Conservation (phyloP, 2,329 filamentous ascomycete genomes). For the Colletotrichum tropicicola region DNA sequence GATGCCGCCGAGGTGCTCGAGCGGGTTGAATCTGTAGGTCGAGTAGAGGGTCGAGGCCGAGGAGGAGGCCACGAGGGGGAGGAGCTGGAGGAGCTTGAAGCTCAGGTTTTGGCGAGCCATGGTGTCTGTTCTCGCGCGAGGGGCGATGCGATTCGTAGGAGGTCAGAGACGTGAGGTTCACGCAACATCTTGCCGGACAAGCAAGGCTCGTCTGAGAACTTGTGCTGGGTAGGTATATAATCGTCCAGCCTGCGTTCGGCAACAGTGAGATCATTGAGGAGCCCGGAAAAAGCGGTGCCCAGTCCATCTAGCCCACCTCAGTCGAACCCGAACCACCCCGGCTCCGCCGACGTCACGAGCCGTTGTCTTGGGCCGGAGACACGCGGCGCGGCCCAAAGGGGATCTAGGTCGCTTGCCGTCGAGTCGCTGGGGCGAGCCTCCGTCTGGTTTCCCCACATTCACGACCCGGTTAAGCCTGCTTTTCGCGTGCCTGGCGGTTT, state of each 20-base stretch:
- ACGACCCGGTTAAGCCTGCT: not conserved
- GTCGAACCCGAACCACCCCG: not conserved
- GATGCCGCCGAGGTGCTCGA: conserved; percentile 64
- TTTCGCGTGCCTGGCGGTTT: not conserved
- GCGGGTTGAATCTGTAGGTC: conserved; percentile 59
- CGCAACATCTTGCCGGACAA: too few species aligned
- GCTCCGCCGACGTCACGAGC: conserved; percentile 19
- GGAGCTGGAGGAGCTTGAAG: conserved; percentile 7
- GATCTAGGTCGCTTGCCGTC: not conserved
- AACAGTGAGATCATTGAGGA: conserved; percentile 17
- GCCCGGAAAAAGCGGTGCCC: not conserved
- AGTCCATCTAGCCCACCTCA: not conserved
- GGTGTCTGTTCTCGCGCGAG: not conserved
- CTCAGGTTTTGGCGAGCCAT: conserved; percentile 13
- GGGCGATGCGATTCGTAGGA: too few species aligned
- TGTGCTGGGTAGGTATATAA: not conserved
- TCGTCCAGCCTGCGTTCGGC: not conserved
- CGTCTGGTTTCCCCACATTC: not conserved
- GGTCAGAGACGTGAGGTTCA: too few species aligned
- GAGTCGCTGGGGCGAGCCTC: not conserved
- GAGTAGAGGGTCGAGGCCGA: conserved; percentile 48
- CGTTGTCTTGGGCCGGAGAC: not conserved
- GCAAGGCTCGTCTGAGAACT: too few species aligned
- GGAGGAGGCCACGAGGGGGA: conserved; percentile 7
- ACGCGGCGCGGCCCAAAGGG: not conserved